These are phyloP conservation scores for Cladophialophora immunda DNA, from an alignment of 2,329 filamentous ascomycete genomes.

Conservation along the genomic window DNA sequence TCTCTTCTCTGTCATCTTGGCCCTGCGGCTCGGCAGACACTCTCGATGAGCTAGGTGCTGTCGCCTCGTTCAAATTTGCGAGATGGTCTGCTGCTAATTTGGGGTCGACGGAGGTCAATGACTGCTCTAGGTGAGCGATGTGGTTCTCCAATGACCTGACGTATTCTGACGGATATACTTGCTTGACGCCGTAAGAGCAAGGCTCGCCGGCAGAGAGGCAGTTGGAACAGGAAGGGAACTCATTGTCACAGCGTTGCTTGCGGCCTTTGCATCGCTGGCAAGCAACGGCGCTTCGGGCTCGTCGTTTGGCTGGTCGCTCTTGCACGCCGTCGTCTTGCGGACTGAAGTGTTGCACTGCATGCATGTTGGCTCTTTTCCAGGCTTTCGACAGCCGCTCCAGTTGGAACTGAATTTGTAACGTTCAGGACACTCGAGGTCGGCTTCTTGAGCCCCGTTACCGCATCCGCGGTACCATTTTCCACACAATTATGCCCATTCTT, in stretches of 20 bases:
- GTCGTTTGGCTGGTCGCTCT: slow-evolving; percentile 1
- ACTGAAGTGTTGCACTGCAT: background rate
- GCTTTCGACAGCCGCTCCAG: background rate
- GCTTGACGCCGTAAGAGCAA: slow-evolving; percentile 6
- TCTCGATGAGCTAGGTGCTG: background rate
- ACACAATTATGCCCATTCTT: background rate
- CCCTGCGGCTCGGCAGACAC: background rate
- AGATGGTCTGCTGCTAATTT: slow-evolving; percentile 5
- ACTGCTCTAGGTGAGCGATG: background rate
- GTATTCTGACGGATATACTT: slow-evolving; percentile 5
- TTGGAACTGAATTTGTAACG: background rate
- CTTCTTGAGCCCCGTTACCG: background rate
- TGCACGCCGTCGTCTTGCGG: background rate
- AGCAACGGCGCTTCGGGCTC: slow-evolving; percentile 2
- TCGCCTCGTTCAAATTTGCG: background rate
- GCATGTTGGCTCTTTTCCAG: background rate
- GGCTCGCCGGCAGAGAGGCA: background rate
- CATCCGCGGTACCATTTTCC: background rate
- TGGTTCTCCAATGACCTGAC: slow-evolving; percentile 3
- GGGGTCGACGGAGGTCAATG: background rate
- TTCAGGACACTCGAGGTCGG: background rate
- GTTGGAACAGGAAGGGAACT: slow-evolving; percentile 2
- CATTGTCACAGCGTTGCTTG: slow-evolving; percentile 6
- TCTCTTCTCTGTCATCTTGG: background rate
- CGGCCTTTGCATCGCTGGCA: slow-evolving; percentile 4